Conservation (phyloP, 2,329 filamentous ascomycete genomes). For the Calycina herbarum region DNA sequence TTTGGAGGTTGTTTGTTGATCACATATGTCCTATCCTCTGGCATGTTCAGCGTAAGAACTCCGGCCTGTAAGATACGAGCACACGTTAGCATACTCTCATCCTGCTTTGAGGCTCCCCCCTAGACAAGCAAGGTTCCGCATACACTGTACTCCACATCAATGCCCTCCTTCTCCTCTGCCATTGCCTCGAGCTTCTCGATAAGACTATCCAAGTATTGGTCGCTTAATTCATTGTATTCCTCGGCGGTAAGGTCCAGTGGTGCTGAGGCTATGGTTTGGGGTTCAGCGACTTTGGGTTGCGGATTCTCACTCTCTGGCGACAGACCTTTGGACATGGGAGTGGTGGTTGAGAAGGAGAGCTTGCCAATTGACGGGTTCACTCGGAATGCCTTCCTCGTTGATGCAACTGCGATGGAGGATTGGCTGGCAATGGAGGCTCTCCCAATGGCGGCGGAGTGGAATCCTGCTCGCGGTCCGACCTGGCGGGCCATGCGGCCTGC, state of each 20-base stretch:
- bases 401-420: constrained; percentile 1
- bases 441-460: not conserved
- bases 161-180: constrained; percentile 69
- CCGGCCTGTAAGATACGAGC: constrained; percentile 61
- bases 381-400: not conserved
- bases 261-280: constrained; percentile 45
- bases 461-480: constrained; percentile 4
- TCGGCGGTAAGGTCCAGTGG: constrained; percentile 66
- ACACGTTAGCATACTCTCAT: constrained; percentile 5
- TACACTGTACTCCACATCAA: constrained; percentile 91
- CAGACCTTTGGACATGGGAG: constrained; percentile 48
- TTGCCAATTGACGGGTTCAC: constrained; percentile 12
- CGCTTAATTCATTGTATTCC: constrained; percentile 76
- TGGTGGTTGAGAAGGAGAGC: constrained; percentile 39
- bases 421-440: constrained; percentile 9
- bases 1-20: constrained; percentile 99
- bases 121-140: constrained; percentile 38
- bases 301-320: constrained; percentile 61
- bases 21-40: constrained; percentile 77
- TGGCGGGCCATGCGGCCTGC: constrained; percentile 16
- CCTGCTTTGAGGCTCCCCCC: not conserved
- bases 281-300: constrained; percentile 44
- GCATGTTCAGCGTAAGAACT: constrained; percentile 75
- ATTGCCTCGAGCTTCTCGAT: constrained; percentile 66
- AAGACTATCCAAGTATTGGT: constrained; percentile 67